These are phyloP conservation scores for Selaginella tamariscina DNA, from an alignment of 75 land plant species.

Conservation along the genomic window DNA sequence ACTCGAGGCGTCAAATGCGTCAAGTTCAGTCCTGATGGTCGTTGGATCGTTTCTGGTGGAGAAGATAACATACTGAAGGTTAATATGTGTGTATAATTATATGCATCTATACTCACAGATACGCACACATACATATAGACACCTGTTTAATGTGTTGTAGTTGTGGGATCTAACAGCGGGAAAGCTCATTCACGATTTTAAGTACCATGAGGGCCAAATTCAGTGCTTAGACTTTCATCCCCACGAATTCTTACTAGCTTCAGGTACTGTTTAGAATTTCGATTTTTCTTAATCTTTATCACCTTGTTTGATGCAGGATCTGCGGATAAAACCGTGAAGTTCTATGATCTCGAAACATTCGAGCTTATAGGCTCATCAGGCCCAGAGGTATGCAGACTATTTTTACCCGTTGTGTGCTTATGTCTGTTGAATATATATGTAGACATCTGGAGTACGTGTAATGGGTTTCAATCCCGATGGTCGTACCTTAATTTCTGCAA, in stretches of 20 bases:
- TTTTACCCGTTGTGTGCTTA: background rate
- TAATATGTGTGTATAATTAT: background rate
- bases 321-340: conserved; percentile 6
- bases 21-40: conserved; percentile 11
- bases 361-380: conserved; percentile 9
- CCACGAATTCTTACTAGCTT: conserved; percentile 1
- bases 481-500: conserved; percentile 11
- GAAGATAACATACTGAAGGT: conserved; percentile 3
- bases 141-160: background rate
- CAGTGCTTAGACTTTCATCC: conserved; percentile 11
- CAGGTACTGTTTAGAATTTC: conserved; percentile 18
- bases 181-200: conserved; percentile 12
- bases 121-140: background rate
- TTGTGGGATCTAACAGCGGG: conserved; percentile 7
- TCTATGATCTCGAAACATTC: conserved; percentile 7
- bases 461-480: conserved; percentile 8
- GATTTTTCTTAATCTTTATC: background rate
- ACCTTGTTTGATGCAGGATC: background rate
- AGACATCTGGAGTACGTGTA: background rate
- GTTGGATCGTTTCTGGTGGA: conserved; percentile 7
- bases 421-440: background rate
- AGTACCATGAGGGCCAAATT: conserved; percentile 17
- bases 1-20: conserved; percentile 12
- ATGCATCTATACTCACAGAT: background rate
- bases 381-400: background rate